phyloP scores from a whole-genome alignment of 108 stramenopile species.

The Stephanodiscus minutulus region DNA sequence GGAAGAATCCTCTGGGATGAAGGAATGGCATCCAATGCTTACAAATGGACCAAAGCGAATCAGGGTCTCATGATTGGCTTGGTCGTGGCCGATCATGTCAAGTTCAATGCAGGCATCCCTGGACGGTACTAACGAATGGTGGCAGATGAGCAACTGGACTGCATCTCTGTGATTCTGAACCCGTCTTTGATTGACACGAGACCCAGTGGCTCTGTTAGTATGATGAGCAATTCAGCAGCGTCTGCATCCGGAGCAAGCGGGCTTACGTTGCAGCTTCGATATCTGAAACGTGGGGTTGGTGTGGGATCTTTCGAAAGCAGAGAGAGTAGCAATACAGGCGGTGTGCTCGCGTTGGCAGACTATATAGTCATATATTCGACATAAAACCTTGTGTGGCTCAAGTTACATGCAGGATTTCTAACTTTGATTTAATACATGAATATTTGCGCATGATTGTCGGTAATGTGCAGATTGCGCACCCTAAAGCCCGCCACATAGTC shows the following conservation, averaged over 20 bases:
- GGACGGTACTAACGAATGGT: slow-evolving; percentile 63
- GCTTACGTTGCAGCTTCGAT: slow-evolving; percentile 65
- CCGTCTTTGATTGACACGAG: slow-evolving; percentile 73
- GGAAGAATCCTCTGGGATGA: slow-evolving; percentile 86
- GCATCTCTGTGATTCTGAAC: slow-evolving; percentile 66
- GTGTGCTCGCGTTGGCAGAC: slow-evolving; percentile 66
- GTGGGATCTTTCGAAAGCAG: slow-evolving; percentile 37
- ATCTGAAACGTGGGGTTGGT: slow-evolving; percentile 71
- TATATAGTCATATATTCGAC: slow-evolving; percentile 48
- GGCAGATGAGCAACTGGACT: slow-evolving; percentile 27
- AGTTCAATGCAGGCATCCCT: slow-evolving; percentile 71
- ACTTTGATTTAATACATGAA: no score
- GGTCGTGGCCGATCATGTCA: slow-evolving; percentile 82
- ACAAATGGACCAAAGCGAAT: slow-evolving; percentile 55
- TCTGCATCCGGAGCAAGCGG: slow-evolving; percentile 44
- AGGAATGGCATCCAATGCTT: slow-evolving; percentile 67
- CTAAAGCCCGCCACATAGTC: no score
- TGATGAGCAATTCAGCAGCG: slow-evolving; percentile 30
- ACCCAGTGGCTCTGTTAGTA: slow-evolving; percentile 59
- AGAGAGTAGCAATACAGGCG: slow-evolving; percentile 55
- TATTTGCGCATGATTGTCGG: no score
- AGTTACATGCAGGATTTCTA: not conserved
- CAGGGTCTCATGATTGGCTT: slow-evolving; percentile 66
- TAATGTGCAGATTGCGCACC: no score
- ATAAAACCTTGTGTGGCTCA: not conserved